Base-by-base conservation (phyloP, 257 asterid species). In the Fraxinus quadrangulata region DNA sequence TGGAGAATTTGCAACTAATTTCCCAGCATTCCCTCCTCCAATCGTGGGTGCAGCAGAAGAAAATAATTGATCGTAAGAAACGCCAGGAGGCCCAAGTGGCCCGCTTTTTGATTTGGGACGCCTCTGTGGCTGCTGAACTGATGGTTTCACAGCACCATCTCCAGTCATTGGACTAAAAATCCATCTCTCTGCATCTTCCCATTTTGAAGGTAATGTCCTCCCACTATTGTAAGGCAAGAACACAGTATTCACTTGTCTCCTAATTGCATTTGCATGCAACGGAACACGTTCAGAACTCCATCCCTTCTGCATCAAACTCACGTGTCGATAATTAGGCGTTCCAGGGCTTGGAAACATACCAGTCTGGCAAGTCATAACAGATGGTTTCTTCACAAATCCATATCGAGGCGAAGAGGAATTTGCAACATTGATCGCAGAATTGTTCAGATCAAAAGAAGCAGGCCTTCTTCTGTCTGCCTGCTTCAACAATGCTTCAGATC, bases 151-250 rank as follows among this genome's bases (percentile, higher is more conserved):
- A 2, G 80, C 75, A 70, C 88, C 85, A 78, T 96, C 97, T 16
- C 96, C 96, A 0, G 92, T 87, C 0, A 89, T 81, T 0, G 99
- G 99, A 75, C 98, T 96, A 40, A 89, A 84, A 75, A 96, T 93
- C 99, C 99, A 96, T 81, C 99, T 87, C 90, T 96, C 99, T 17
- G 98, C 99, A 86, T 96, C 98, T 78, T 90, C 97, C 99, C 99
- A 96, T 85, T 96, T 93, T 3, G 97, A 96, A 85, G 99, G 99
- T 83, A 96, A 75, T 31, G 90, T 80, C 84, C 89, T 91, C 8
- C 97, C 96, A 49, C 77, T 89, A 31, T 78, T 90, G 77, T 80
- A 89, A 77, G 97, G 97, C 84, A 90, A 69, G 84, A 92, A 80
- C 21, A 87, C 83, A 51, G 87, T 77, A 75, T 82, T 88, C 33